Evolutionary conservation across 805 yeast species (phyloP).

Genomic region (Candida anglica): DNA sequence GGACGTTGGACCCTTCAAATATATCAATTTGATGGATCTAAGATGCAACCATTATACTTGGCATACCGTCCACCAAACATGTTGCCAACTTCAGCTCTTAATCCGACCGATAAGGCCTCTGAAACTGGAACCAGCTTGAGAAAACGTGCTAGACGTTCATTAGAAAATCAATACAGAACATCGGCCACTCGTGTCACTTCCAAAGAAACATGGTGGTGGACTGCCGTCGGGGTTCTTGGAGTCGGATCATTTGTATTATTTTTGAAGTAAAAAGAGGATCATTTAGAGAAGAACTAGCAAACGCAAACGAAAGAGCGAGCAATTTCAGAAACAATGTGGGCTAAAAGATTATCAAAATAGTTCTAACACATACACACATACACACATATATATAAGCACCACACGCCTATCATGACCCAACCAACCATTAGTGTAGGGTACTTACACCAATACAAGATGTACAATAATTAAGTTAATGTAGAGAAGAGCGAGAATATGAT

Average conservation of each 20-base stretch:
- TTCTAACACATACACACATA: too few relatives aligned
- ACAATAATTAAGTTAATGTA: too few relatives aligned
- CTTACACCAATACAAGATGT: too few relatives aligned
- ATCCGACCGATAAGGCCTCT: conserved; percentile 62
- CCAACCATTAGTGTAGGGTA: too few relatives aligned
- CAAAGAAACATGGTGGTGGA: conserved; percentile 55
- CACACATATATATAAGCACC: too few relatives aligned
- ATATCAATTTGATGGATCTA: conserved; percentile 73
- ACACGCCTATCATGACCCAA: too few relatives aligned
- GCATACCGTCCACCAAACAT: conserved; percentile 93
- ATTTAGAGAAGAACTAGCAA: neutral
- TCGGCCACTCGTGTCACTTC: conserved; percentile 50
- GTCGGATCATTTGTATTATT: conserved; percentile 34
- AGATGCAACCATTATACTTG: conserved; percentile 81
- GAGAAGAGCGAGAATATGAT: too few relatives aligned
- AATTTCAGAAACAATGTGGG: too few relatives aligned
- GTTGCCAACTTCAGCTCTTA: conserved; percentile 90
- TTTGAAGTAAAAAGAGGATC: conserved; percentile 13
- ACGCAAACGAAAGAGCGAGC: too few relatives aligned
- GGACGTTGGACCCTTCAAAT: conserved; percentile 77
- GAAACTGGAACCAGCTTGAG: conserved; percentile 29
- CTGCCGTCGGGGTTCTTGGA: conserved; percentile 43
- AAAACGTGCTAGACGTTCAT: conserved; percentile 60
- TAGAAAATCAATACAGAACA: conserved; percentile 78
- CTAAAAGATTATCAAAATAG: too few relatives aligned